A percentile compares a stretch with the other conserved stretches of the same genome.
These are phyloP conservation scores for Rhodomyrtus psidioides DNA, from an alignment of 441 rosid genomes.

Conservation along the genomic window DNA sequence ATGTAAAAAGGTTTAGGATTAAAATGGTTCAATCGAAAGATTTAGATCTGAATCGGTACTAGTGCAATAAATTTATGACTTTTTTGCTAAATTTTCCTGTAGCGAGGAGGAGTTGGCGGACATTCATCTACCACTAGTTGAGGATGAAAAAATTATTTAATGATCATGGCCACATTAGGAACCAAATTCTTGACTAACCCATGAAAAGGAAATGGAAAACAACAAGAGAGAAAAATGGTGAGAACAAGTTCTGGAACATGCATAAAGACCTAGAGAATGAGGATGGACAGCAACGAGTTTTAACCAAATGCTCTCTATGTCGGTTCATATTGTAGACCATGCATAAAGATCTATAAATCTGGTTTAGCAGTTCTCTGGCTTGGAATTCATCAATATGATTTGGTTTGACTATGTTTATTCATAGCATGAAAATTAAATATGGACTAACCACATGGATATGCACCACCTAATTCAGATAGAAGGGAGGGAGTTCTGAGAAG, in stretches of 20 bases:
- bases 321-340: neutral
- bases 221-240: no score
- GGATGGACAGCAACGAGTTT: neutral
- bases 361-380: neutral
- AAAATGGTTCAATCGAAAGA: no score
- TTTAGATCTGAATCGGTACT: no score
- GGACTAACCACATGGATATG: conserved; percentile 99
- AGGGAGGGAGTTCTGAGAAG: conserved; percentile 90
- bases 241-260: neutral
- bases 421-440: conserved; percentile 43
- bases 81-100: no score
- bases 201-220: no score
- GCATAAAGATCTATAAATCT: neutral
- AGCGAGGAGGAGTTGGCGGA: no score
- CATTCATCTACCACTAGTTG: no score
- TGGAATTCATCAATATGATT: neutral
- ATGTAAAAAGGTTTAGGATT: no score
- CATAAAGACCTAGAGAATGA: neutral
- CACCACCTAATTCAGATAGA: conserved; percentile 99
- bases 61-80: no score
- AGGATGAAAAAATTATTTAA: no score
- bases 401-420: conserved; percentile 6
- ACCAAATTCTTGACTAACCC: no score
- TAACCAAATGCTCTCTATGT: neutral
- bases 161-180: no score